Evolutionary conservation across 2,329 filamentous ascomycete species (phyloP).

Genomic region (Penicillium sp.): DNA sequence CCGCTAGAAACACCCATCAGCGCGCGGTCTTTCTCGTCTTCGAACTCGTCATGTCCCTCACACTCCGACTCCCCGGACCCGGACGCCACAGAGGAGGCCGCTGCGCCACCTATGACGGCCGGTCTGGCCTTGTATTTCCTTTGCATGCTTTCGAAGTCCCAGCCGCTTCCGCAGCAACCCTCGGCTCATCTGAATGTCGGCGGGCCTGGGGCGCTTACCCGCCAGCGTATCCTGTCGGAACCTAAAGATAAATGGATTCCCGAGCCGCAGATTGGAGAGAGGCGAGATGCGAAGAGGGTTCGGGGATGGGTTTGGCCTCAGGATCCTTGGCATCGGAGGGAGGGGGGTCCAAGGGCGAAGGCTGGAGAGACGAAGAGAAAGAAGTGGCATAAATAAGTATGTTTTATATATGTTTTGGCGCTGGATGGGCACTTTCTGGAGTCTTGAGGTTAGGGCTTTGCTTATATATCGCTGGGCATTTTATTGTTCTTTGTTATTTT

Average conservation of each 20-base stretch:
- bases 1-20: slow-evolving; percentile 33
- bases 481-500: background rate
- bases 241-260: slow-evolving; percentile 61
- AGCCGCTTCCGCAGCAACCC: slow-evolving; percentile 54
- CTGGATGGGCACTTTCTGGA: background rate
- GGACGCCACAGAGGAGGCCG: slow-evolving; percentile 10
- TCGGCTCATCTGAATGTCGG: slow-evolving; percentile 60
- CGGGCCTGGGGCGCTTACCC: slow-evolving; percentile 54
- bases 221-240: slow-evolving; percentile 52
- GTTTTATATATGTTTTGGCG: background rate
- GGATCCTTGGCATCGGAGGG: slow-evolving; percentile 57
- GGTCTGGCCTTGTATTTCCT: slow-evolving; percentile 61
- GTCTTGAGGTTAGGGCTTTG: background rate
- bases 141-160: slow-evolving; percentile 62
- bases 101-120: slow-evolving; percentile 50
- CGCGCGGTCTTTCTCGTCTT: slow-evolving; percentile 27
- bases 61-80: slow-evolving; percentile 19
- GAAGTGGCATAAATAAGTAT: slow-evolving; percentile 37
- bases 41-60: slow-evolving; percentile 8
- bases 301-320: slow-evolving; percentile 61
- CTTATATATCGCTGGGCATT: background rate
- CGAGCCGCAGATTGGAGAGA: slow-evolving; percentile 57
- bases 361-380: slow-evolving; percentile 26
- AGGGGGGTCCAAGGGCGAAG: slow-evolving; percentile 42
- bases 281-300: slow-evolving; percentile 56